Conservation (phyloP, 1,284 basidiomycete species). For the Pseudozyma sp. region DNA sequence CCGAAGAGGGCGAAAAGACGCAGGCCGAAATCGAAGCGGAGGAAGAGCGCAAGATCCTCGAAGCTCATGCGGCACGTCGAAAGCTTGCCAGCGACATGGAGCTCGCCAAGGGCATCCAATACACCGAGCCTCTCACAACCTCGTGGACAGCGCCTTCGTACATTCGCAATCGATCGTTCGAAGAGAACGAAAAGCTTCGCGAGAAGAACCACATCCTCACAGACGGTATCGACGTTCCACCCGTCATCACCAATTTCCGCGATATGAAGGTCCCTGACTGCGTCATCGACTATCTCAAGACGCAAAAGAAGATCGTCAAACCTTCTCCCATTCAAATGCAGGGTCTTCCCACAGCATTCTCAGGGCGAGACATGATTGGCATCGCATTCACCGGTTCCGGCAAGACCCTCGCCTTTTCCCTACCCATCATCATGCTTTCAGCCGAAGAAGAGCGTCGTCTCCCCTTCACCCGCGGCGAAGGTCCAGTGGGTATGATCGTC, state of each 20-base stretch:
- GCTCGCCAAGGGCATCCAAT: slow-evolving; percentile 89
- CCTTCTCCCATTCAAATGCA: slow-evolving; percentile 98
- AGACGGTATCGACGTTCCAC: slow-evolving; percentile 91
- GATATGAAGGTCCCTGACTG: slow-evolving; percentile 97
- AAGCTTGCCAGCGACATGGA: slow-evolving; percentile 93
- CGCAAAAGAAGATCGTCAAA: slow-evolving; percentile 80
- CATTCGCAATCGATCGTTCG: slow-evolving; percentile 78
- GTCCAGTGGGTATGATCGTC: slow-evolving; percentile 91
- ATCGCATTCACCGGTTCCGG: slow-evolving; percentile 71
- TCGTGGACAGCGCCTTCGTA: slow-evolving; percentile 91
- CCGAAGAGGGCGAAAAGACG: slow-evolving; percentile 75
- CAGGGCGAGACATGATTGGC: slow-evolving; percentile 71
- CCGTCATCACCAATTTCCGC: slow-evolving; percentile 89
- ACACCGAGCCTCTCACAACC: slow-evolving; percentile 85
- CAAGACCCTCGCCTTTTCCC: slow-evolving; percentile 70
- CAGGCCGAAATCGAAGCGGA: slow-evolving; percentile 85
- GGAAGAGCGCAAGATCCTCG: slow-evolving; percentile 87
- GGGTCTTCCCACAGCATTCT: slow-evolving; percentile 86
- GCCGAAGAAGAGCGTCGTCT: slow-evolving; percentile 85
- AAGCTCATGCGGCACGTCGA: slow-evolving; percentile 87
- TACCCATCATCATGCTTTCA: slow-evolving; percentile 76
- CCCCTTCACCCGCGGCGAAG: slow-evolving; percentile 90
- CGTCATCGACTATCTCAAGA: slow-evolving; percentile 83
- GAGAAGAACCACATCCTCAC: slow-evolving; percentile 92
- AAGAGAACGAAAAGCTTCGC: slow-evolving; percentile 80